phyloP scores from a whole-genome alignment of 371 early-diverging fungal species.

The Synchytrium microbalum region DNA sequence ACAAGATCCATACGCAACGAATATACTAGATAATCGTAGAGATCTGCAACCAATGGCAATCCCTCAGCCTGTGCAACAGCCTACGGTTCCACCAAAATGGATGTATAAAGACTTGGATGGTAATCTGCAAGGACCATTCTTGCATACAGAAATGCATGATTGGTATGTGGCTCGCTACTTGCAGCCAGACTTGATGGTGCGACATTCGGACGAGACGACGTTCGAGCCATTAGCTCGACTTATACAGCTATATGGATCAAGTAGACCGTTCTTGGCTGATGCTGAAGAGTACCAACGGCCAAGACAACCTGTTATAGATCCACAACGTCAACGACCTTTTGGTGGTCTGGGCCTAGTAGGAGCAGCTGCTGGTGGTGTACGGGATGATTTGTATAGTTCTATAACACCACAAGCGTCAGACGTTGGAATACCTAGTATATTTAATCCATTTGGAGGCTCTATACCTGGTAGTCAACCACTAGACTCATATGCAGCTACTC shows the following conservation, averaged over 20 bases:
- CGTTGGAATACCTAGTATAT: background rate
- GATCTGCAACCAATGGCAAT: background rate
- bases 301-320: slow-evolving; percentile 19
- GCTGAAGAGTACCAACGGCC: slow-evolving; percentile 14
- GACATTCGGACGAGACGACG: slow-evolving; percentile 23
- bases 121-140: slow-evolving; percentile 42
- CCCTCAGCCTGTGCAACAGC: background rate
- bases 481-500: background rate
- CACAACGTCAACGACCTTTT: slow-evolving; percentile 28
- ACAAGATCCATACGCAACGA: too few species aligned
- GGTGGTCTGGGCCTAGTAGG: slow-evolving; percentile 29
- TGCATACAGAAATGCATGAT: slow-evolving; percentile 40
- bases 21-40: too few species aligned
- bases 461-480: too few species aligned
- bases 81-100: slow-evolving; percentile 29
- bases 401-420: background rate
- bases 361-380: slow-evolving; percentile 1
- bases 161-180: slow-evolving; percentile 41
- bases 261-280: slow-evolving; percentile 28
- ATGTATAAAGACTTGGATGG: slow-evolving; percentile 40
- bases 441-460: background rate
- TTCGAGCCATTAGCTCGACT: slow-evolving; percentile 32
- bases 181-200: slow-evolving; percentile 31
- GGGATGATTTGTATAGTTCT: background rate
- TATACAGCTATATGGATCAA: slow-evolving; percentile 25